Evolutionary conservation across 2,329 filamentous ascomycete genomes (phyloP), one percentile per base, ranked within the genome.

Genomic region (Neonectria hederae): DNA sequence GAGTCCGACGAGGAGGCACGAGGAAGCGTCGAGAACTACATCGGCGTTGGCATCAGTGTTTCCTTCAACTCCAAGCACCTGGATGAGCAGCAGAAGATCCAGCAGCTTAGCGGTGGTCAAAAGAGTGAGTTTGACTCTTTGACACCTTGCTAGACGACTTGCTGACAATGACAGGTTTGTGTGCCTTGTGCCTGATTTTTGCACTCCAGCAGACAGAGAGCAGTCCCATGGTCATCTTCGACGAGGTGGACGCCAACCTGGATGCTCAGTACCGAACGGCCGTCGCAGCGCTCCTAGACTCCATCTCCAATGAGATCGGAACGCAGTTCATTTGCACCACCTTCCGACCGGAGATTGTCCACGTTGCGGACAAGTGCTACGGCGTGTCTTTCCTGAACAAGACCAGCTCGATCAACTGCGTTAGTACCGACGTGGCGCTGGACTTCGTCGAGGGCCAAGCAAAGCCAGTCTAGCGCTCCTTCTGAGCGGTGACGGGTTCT

Each of bases 171-270:
- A 7, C 67, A 94, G 92, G 93, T 87, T 84, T 98, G 66, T 98
- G 95, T 79, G 96, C 96, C 10, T 88, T 99, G n/a, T 97, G 96
- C 48, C 88, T 99, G 55, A 97, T 99, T 71, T 99, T 99, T 77
- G 96, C 96, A n/a, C 97, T 99, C 71, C 96, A 99, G 80, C 93
- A 94, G 72, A 97, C 95, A 64, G 96, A 99, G 77, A 96, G 95
- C 10, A 97, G 95, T 48, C 96, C 96, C 1, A 98, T 99, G 85
- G 97, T 99, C 78, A 94, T 99, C 74, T 99, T 99, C 73, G 96
- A 99, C 78, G 96, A 99, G 80, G 97, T 99, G 68, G 96, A 99
- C 76, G 96, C 96, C 78, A 99, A 99, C 77, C 87, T 99, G 24
- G 96, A 99, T 78, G 94, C 96, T 1, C 96, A 99, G 80, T 99